Base-by-base conservation (phyloP, 2,329 filamentous ascomycete genomes). In the Colletotrichum truncatum region DNA sequence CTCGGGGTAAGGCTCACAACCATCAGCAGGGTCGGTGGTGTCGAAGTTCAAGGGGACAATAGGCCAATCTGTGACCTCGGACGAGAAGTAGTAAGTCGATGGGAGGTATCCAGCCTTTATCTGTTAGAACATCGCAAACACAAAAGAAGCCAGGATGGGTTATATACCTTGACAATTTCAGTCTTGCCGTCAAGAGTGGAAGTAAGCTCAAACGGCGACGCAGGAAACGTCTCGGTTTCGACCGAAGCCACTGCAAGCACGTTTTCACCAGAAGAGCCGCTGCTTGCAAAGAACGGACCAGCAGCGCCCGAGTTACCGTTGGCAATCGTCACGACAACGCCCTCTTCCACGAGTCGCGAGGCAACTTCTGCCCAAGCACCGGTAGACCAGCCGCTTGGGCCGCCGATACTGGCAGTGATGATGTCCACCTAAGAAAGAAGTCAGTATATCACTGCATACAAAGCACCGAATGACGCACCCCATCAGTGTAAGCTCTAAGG, bases 271-370 rank as follows among this genome's bases (percentile, higher is more conserved):
- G 79, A 76, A 2, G 81, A 75, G 4, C 80, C 82, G 4, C 74
- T 76, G 41, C 74, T 75, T 6, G 76, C 75, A 28, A 79, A 83
- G 71, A 87, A 86, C 0, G 84, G 78, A 0, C 85, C 85, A 10
- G 74, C 72, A 12, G 74, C 74, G 23, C 85, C 85, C 14, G 81
- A 78, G 58, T 87, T 87, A 12, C 85, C 85, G 4, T 82, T 83
- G 2, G 84, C 81, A 23, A 86, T 80, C 9, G 81, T 80, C 14
- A 85, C 78, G 8, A 85, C 79, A 1, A 86, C 76, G 7, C 85
- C 84, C 21, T 79, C 73, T 7, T 81, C 77, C 10, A 77, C 79
- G 45, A 82, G 76, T 26, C 78, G 75, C 6, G 76, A 75, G 4
- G 78, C 75, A 6, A 80, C 76, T n/a, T 75, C 74, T 30, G 79